Conservation (phyloP, 169 alveolate genomes). For the Plasmodium ovale region DNA sequence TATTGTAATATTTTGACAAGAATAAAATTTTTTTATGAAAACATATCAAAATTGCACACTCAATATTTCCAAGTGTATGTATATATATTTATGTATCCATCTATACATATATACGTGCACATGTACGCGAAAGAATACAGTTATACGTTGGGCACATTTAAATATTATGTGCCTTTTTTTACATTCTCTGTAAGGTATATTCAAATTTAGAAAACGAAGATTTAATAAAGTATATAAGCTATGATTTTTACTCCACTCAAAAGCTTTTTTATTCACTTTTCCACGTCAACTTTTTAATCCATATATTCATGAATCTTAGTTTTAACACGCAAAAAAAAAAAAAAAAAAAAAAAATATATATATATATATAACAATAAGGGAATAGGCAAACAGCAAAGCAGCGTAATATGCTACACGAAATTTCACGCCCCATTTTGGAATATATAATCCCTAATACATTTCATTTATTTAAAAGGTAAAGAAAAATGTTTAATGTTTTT, state of each 20-base stretch:
- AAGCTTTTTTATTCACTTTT: neutral
- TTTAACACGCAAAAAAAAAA: too few relatives aligned
- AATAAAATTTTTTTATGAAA: too few relatives aligned
- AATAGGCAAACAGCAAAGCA: slow-evolving; percentile 5
- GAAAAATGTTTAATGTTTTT: slow-evolving; percentile 73
- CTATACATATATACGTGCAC: neutral
- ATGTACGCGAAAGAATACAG: neutral
- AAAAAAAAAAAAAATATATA: too few relatives aligned
- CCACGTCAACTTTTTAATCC: neutral
- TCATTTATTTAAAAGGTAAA: slow-evolving; percentile 22
- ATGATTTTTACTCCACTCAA: too few relatives aligned
- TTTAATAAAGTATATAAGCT: too few relatives aligned
- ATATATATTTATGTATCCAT: too few relatives aligned
- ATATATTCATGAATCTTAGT: too few relatives aligned
- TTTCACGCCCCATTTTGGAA: too few relatives aligned
- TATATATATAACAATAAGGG: too few relatives aligned
- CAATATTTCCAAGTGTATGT: neutral
- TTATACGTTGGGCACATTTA: neutral
- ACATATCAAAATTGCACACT: neutral
- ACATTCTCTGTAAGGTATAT: too few relatives aligned
- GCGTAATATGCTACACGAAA: too few relatives aligned
- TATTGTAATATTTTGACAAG: neutral
- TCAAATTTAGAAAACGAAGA: too few relatives aligned
- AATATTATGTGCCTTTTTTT: neutral
- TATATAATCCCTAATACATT: slow-evolving; percentile 8